phyloP scores from a whole-genome alignment of 108 stramenopile genomes.

The Pseudonitzschia multiseries region DNA sequence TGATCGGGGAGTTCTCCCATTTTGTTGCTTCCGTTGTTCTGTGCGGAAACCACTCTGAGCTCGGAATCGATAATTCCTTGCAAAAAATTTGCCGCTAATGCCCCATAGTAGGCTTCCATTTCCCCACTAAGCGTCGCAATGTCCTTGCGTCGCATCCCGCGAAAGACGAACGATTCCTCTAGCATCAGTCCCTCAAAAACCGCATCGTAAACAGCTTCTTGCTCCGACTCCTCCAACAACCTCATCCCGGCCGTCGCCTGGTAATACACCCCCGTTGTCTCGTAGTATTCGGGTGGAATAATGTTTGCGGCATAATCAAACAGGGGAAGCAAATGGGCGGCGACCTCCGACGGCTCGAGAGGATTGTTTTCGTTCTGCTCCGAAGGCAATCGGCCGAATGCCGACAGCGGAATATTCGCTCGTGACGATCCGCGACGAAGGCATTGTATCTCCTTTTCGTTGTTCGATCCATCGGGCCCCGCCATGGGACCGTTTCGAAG shows the following conservation, averaged over 20 bases:
- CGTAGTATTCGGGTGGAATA: conserved; percentile 65
- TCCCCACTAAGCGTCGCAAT: conserved; percentile 79
- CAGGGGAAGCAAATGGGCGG: conserved; percentile 77
- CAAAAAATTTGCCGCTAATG: conserved; percentile 85
- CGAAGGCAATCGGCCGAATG: conserved; percentile 52
- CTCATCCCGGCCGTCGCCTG: conserved; percentile 90
- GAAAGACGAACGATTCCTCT: conserved; percentile 53
- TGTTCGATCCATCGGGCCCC: conserved; percentile 3
- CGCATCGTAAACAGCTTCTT: conserved; percentile 73
- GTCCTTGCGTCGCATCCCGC: conserved; percentile 50
- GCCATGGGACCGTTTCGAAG: neutral
- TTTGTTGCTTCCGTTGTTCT: conserved; percentile 21
- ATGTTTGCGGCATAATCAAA: conserved; percentile 78
- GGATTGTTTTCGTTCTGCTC: conserved; percentile 28
- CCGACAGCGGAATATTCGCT: conserved; percentile 72
- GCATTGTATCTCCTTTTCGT: conserved; percentile 26
- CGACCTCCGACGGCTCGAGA: conserved; percentile 35
- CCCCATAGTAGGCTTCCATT: conserved; percentile 82
- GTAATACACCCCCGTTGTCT: conserved; percentile 66
- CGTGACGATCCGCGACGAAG: conserved; percentile 72
- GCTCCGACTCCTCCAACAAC: conserved; percentile 56
- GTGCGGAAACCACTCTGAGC: conserved; percentile 36
- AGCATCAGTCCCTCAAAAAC: conserved; percentile 69
- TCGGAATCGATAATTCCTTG: conserved; percentile 75
- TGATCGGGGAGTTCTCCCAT: conserved; percentile 27